Evolutionary conservation across 176 grass and related monocot genomes (phyloP).

Genomic region (Carex myosuroides): DNA sequence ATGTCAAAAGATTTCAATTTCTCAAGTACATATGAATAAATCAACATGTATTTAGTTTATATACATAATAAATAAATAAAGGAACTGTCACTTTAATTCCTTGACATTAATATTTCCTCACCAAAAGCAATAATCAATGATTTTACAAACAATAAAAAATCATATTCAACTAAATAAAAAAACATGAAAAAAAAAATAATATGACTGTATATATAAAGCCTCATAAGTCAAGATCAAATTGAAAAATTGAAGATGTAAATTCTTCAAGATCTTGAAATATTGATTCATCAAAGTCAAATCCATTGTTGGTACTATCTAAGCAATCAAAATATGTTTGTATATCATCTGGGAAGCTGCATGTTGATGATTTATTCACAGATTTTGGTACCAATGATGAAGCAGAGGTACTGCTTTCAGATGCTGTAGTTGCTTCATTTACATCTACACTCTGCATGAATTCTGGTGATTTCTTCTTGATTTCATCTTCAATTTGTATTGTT

Average conservation of each 20-base stretch:
- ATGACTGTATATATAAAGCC: not conserved
- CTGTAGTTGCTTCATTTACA: slow-evolving; percentile 29
- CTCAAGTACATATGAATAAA: not conserved
- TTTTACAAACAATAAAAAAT: slow-evolving; percentile 39
- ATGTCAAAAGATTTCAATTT: not conserved
- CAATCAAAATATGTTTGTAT: slow-evolving; percentile 83
- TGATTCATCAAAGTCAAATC: slow-evolving; percentile 40
- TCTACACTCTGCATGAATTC: slow-evolving; percentile 85
- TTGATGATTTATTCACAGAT: slow-evolving; percentile 19
- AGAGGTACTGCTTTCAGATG: slow-evolving; percentile 26
- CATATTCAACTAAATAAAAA: not conserved
- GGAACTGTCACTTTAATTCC: not conserved
- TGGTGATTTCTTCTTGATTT: slow-evolving; percentile 23
- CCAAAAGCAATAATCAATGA: not conserved
- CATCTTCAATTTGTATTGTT: slow-evolving; percentile 8
- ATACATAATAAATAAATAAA: not conserved
- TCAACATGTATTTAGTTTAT: not conserved
- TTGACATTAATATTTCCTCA: not conserved
- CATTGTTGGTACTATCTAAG: slow-evolving; percentile 32
- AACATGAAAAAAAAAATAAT: slow-evolving; percentile 13
- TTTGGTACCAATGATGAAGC: slow-evolving; percentile 25
- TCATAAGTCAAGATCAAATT: slow-evolving; percentile 66
- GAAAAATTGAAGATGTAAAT: slow-evolving; percentile 49
- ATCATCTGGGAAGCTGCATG: slow-evolving; percentile 78
- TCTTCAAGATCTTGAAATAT: slow-evolving; percentile 69